Evolutionary conservation across 306 rosid species (phyloP).

Genomic region (Styphnolobium japonicum): DNA sequence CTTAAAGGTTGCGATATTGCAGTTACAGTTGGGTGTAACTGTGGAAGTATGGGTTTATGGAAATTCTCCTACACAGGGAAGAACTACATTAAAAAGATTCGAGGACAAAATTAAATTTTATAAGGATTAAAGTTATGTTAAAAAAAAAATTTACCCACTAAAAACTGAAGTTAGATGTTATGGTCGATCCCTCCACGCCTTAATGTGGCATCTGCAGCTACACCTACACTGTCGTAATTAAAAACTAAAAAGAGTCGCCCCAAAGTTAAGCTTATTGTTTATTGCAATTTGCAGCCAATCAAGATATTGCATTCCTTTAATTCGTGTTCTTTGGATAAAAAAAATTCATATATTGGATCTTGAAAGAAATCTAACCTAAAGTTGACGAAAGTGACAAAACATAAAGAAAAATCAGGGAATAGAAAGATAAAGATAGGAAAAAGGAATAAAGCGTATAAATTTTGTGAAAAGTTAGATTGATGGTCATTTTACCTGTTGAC

Average conservation of each 20-base stretch:
- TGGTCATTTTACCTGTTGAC: neutral
- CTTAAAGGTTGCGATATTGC: too few species aligned
- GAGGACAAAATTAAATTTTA: too few species aligned
- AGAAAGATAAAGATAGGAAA: too few species aligned
- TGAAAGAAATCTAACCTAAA: neutral
- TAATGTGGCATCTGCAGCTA: neutral
- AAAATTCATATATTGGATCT: neutral
- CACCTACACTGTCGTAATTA: neutral
- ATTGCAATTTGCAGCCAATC: neutral
- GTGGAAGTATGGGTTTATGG: neutral
- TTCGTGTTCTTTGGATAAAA: too few species aligned
- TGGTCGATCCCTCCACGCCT: too few species aligned
- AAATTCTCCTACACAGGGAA: neutral
- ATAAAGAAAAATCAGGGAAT: too few species aligned
- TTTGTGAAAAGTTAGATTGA: neutral
- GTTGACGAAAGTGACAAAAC: neutral
- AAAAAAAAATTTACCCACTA: too few species aligned
- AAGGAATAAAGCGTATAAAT: neutral
- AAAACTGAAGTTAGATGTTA: too few species aligned
- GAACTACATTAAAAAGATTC: too few species aligned
- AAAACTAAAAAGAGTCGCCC: neutral
- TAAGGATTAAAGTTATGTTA: too few species aligned
- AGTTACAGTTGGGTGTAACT: neutral
- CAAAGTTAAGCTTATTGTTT: neutral
- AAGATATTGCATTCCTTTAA: too few species aligned